Evolutionary conservation across 306 rosid species (phyloP), one percentile per base, ranked within the genome.

Genomic region (Vigna angularis): DNA sequence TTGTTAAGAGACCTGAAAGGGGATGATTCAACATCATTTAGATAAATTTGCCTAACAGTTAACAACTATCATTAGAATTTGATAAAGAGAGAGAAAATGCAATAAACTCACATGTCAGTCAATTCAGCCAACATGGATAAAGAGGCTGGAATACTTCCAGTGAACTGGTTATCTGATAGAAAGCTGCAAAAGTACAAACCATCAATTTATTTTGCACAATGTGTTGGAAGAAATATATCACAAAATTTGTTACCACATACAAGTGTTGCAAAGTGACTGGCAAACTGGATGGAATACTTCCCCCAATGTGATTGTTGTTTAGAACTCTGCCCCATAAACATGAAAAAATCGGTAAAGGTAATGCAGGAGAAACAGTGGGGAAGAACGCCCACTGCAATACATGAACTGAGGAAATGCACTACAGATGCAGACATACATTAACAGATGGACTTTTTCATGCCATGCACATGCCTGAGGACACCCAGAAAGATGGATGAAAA

Each of bases 281-380:
- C 85, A 94, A 90, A 87, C 68, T 84, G 63, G 90, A 80, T 8
- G 98, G 97, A 83, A 94, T 92, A 76, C 84, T 88, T 62, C 98
- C 98, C 66, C 98, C 98, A 44, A 92, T 90, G 50, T 83, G 91
- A 79, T 92, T 92, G 89, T 94, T 94, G 93, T 92, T 94, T 34
- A 94, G 88, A 83, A 81, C 85, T 73, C 98, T 94, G 97, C 82
- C 85, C 38, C 50, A 16, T n/a, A 79, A 70, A 81, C 65, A 74
- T 26, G 77, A 78, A 22, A 52, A 44, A 84, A 83, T 40, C 42
- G 67, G 74, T 55, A 77, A 71, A 68, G 55, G 24, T 66, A 50
- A 45, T 68, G 63, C 26, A 22, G 36, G 72, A 57, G 79, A 61
- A 53, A 68, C 67, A 66, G 13, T 44, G 18, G 51, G 78, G 22